phyloP scores from a whole-genome alignment of 768 basidiomycete genomes.

The Suillus sp. region DNA sequence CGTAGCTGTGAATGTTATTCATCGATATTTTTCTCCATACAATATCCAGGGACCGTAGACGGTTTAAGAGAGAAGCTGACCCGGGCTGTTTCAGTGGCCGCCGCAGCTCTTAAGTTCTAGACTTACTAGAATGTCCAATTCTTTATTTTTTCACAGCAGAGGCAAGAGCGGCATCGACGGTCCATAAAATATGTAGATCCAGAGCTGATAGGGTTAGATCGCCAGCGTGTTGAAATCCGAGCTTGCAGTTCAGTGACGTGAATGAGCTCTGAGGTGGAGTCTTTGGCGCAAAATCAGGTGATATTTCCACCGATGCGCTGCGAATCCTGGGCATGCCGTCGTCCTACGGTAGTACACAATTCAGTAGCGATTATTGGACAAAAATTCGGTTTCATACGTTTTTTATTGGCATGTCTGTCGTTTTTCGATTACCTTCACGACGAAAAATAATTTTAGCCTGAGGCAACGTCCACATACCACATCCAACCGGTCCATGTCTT shows the following conservation, averaged over 20 bases:
- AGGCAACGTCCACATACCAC: background rate
- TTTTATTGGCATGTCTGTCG: background rate
- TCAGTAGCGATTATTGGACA: background rate
- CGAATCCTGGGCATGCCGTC: background rate
- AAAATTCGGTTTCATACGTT: background rate
- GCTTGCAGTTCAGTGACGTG: background rate
- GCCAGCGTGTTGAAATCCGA: background rate
- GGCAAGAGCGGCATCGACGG: background rate
- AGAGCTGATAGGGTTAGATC: background rate
- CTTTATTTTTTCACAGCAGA: background rate
- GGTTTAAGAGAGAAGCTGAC: background rate
- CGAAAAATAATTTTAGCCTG: constrained; percentile 3
- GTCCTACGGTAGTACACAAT: background rate
- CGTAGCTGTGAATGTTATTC: background rate
- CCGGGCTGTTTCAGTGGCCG: background rate
- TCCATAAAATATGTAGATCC: background rate
- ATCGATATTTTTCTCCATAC: background rate
- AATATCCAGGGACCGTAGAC: background rate
- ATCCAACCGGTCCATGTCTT: background rate
- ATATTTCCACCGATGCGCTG: background rate
- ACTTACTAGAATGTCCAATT: background rate
- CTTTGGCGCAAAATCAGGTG: background rate
- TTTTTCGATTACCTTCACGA: constrained; percentile 1
- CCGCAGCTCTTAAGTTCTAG: background rate
- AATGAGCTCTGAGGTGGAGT: background rate